Evolutionary conservation across 148 eudicot genomes (phyloP).

Genomic region (Camellia granthamiana): DNA sequence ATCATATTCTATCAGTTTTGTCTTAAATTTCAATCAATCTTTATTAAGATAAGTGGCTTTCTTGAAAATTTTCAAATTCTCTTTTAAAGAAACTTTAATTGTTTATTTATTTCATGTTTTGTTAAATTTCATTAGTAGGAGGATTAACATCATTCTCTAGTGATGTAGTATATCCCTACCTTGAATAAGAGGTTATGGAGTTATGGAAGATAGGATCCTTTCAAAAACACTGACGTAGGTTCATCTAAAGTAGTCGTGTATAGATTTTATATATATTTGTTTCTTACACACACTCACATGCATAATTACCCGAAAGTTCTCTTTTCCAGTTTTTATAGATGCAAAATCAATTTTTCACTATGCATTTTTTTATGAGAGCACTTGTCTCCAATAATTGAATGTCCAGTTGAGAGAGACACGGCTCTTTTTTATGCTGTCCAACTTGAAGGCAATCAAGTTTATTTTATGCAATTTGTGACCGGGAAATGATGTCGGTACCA

Average conservation of each 20-base stretch:
- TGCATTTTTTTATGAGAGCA: too few relatives aligned
- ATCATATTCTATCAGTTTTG: not conserved
- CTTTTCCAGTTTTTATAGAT: not conserved
- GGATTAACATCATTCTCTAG: not conserved
- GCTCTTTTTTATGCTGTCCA: not conserved
- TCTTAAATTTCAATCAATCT: not conserved
- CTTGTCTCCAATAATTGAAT: too few relatives aligned
- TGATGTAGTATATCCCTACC: too few relatives aligned
- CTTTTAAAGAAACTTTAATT: not conserved
- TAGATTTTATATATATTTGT: not conserved
- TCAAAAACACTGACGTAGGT: not conserved
- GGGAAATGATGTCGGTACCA: too few relatives aligned
- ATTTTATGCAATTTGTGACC: not conserved
- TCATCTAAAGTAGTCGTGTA: not conserved
- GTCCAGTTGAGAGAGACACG: too few relatives aligned
- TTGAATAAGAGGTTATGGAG: not conserved
- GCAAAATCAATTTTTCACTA: not conserved
- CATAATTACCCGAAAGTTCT: not conserved
- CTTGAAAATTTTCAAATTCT: not conserved
- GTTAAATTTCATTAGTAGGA: not conserved
- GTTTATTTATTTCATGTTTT: not conserved
- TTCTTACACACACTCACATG: not conserved
- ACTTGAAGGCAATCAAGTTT: not conserved
- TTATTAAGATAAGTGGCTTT: not conserved
- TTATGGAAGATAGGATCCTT: slow-evolving; percentile 1